phyloP scores from a whole-genome alignment of 257 asterid species.

The Capsicum rhomboideum region DNA sequence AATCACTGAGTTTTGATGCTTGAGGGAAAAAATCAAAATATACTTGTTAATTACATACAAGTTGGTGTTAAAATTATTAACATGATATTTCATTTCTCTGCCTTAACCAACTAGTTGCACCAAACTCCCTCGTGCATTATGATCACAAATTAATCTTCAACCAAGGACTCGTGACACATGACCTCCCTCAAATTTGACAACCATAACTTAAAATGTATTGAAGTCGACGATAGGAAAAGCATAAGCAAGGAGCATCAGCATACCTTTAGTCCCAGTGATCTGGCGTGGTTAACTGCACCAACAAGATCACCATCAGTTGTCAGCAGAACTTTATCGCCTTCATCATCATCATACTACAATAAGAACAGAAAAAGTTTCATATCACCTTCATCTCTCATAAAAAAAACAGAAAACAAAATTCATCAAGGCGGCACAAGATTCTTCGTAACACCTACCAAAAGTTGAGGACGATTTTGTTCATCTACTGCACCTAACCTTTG shows the following conservation, averaged over 20 bases:
- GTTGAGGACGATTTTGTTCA: constrained; percentile 46
- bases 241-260: neutral
- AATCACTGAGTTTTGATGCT: neutral
- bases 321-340: constrained; percentile 89
- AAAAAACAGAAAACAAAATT: neutral
- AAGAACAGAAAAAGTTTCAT: neutral
- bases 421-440: neutral
- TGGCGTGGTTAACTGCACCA: constrained; percentile 68
- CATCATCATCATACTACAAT: constrained; percentile 86
- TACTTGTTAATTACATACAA: neutral
- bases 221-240: neutral
- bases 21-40: neutral
- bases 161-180: neutral
- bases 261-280: constrained; percentile 68
- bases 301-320: constrained; percentile 70
- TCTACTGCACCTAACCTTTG: constrained; percentile 54
- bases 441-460: constrained; percentile 55
- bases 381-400: neutral
- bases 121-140: neutral
- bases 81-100: neutral
- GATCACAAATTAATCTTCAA: neutral
- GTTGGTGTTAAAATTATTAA: neutral
- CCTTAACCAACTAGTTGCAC: neutral
- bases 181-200: neutral
- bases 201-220: neutral